These are phyloP conservation scores for Waltiozyma solani DNA, from an alignment of 1,139 yeast genomes.

Conservation along the genomic window DNA sequence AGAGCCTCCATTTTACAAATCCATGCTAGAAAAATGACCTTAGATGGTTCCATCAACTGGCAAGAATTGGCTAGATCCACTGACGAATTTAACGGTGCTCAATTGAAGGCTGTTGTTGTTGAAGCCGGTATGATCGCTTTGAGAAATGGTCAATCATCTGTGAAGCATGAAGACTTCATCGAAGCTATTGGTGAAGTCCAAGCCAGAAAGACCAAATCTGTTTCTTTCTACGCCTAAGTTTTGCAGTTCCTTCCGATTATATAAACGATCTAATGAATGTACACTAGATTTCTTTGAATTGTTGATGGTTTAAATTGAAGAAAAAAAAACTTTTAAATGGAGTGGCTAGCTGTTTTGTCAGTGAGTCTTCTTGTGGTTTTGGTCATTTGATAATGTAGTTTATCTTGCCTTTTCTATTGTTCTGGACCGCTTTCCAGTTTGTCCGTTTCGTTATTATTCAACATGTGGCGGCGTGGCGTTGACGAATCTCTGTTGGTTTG, in stretches of 20 bases:
- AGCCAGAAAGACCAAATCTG: constrained; percentile 91
- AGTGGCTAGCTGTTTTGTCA: too few relatives aligned
- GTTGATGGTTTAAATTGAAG: too few relatives aligned
- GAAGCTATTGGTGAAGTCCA: constrained; percentile 98
- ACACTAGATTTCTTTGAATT: too few relatives aligned
- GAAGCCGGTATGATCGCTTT: constrained; percentile 99
- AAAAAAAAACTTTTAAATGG: too few relatives aligned
- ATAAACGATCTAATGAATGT: background rate
- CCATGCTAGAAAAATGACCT: constrained; percentile 93
- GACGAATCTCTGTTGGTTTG: too few relatives aligned
- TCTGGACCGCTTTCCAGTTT: too few relatives aligned
- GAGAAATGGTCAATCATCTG: constrained; percentile 85
- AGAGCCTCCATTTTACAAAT: constrained; percentile 94
- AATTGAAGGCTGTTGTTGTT: constrained; percentile 93
- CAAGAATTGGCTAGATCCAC: constrained; percentile 96
- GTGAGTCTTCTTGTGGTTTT: too few relatives aligned
- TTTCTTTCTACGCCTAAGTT: constrained; percentile 80
- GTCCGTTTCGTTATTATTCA: too few relatives aligned
- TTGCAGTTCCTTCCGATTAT: background rate
- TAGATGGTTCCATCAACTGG: constrained; percentile 93
- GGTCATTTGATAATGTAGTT: too few relatives aligned
- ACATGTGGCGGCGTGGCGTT: too few relatives aligned
- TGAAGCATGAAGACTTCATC: constrained; percentile 95
- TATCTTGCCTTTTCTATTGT: too few relatives aligned
- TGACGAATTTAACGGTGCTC: constrained; percentile 98